phyloP scores from a whole-genome alignment of 2,329 filamentous ascomycete species.

The Monilinia fructigena region DNA sequence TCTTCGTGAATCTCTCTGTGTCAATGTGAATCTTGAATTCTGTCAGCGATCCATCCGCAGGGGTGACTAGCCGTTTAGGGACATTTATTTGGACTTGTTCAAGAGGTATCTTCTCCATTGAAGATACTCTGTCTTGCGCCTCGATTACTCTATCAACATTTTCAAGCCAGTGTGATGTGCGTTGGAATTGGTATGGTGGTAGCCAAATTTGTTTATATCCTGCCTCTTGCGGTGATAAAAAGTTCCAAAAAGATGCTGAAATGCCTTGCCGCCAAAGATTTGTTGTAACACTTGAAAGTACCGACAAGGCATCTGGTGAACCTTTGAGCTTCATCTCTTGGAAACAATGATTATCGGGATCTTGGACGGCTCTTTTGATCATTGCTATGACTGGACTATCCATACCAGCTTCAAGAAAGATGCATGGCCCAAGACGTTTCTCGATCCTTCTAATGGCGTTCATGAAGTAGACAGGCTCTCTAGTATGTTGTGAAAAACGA shows the following conservation, averaged over 20 bases:
- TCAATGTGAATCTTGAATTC: neutral
- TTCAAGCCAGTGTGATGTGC: conserved; percentile 1
- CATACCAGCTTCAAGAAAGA: neutral
- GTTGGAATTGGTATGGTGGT: conserved; percentile 13
- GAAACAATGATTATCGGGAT: conserved; percentile 19
- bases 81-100: too few species aligned
- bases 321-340: conserved; percentile 32
- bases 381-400: neutral
- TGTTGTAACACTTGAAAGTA: conserved; percentile 33
- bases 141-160: neutral
- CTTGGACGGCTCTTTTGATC: neutral
- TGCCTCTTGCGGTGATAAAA: conserved; percentile 32
- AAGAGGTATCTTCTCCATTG: neutral
- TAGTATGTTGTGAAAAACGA: neutral
- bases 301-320: conserved; percentile 18
- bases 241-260: conserved; percentile 39
- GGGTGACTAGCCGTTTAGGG: neutral
- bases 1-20: neutral
- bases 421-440: neutral
- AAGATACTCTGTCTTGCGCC: neutral
- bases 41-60: neutral
- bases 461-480: neutral
- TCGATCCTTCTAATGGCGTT: neutral
- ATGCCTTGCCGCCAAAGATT: conserved; percentile 39
- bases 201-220: conserved; percentile 28